phyloP scores from a whole-genome alignment of 371 early-diverging fungal genomes.

The Apophysomyces elegans region DNA sequence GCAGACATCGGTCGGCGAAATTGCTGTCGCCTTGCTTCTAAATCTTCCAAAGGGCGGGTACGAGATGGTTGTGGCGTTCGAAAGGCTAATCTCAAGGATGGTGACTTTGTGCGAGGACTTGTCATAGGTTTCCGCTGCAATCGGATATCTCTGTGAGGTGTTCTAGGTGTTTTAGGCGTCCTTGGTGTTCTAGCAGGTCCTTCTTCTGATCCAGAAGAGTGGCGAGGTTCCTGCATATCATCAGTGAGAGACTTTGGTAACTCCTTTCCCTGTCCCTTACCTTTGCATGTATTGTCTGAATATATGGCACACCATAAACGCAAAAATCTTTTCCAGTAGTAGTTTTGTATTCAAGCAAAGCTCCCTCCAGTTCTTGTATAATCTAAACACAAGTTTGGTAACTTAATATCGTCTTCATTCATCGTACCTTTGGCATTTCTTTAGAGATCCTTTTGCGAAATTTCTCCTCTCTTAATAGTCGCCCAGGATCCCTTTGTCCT shows the following conservation, averaged over 20 bases:
- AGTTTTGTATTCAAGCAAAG: conserved; percentile 41
- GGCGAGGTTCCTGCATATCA: background rate
- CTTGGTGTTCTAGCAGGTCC: background rate
- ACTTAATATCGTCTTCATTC: too few species aligned
- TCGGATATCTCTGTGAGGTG: background rate
- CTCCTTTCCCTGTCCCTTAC: conserved; percentile 6
- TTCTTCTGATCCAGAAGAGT: background rate
- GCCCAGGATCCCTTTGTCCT: conserved; percentile 53
- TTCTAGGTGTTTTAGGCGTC: background rate
- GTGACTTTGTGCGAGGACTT: conserved; percentile 23
- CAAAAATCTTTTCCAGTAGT: conserved; percentile 36
- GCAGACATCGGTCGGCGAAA: conserved; percentile 4
- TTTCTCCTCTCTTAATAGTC: conserved; percentile 50
- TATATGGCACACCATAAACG: conserved; percentile 45
- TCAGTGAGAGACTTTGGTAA: background rate
- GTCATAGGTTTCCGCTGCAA: conserved; percentile 13
- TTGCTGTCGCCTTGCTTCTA: conserved; percentile 2
- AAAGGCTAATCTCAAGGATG: conserved; percentile 20
- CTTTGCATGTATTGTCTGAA: conserved; percentile 28
- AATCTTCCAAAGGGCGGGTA: conserved; percentile 3
- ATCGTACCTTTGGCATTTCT: conserved; percentile 45
- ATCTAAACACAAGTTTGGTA: conserved; percentile 8
- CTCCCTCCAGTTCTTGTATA: conserved; percentile 41
- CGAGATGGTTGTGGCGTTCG: conserved; percentile 44
- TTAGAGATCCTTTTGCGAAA: conserved; percentile 46